Evolutionary conservation across 208 protist species (phyloP).

Genomic region (Angomonas desouzai): DNA sequence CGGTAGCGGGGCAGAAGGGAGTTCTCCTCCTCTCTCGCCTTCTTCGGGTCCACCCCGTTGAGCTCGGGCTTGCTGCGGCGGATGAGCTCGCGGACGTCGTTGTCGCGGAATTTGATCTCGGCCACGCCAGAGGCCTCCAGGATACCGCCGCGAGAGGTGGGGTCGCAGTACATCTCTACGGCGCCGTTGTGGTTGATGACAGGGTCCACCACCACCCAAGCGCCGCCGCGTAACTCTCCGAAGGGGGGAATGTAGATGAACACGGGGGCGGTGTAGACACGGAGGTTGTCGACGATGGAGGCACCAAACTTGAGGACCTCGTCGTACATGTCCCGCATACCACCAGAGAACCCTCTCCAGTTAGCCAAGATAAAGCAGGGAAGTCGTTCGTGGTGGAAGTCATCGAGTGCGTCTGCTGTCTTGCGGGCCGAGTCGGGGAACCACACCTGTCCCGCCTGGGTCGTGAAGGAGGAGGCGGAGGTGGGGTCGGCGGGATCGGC

Average conservation of each 20-base stretch:
- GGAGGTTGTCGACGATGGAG: constrained; percentile 97
- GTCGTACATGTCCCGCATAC: constrained; percentile 99
- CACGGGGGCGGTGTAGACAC: constrained; percentile 93
- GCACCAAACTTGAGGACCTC: constrained; percentile 99
- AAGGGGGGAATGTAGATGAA: constrained; percentile 98
- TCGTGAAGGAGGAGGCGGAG: constrained; percentile 57
- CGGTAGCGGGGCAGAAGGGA: constrained; percentile 87
- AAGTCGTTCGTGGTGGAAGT: constrained; percentile 97
- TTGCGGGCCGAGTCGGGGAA: constrained; percentile 98
- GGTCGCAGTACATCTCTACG: constrained; percentile 98
- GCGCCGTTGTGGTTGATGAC: constrained; percentile 94
- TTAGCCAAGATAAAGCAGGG: constrained; percentile 98
- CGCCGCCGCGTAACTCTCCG: constrained; percentile 96
- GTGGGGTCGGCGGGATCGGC: constrained; percentile 95
- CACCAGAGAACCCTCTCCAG: constrained; percentile 98
- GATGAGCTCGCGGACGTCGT: constrained; percentile 90
- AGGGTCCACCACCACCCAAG: constrained; percentile 98
- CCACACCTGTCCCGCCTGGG: constrained; percentile 94
- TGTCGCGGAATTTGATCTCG: constrained; percentile 95
- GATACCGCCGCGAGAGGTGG: constrained; percentile 90
- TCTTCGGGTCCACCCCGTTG: constrained; percentile 33
- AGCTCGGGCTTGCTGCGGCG: constrained; percentile 76
- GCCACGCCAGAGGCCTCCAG: constrained; percentile 95
- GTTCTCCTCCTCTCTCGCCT: constrained; percentile 40
- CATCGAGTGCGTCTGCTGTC: constrained; percentile 96